Evolutionary conservation across 768 basidiomycete genomes (phyloP).

Genomic region (Agaricus subrufescens): DNA sequence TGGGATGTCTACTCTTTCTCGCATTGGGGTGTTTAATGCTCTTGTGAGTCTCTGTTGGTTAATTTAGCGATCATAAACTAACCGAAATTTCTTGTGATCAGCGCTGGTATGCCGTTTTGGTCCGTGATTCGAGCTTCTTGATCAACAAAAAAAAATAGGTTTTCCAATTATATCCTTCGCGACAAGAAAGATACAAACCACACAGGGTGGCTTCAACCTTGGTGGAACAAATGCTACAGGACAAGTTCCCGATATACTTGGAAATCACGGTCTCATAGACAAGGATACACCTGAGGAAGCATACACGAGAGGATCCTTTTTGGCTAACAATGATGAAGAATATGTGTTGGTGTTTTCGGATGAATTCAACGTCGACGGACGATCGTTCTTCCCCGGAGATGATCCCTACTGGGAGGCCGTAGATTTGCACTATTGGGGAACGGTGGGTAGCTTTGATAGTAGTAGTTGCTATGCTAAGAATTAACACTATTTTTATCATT

Average conservation of each 20-base stretch:
- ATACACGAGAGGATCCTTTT: constrained; percentile 48
- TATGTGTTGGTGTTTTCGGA: constrained; percentile 70
- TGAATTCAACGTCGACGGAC: constrained; percentile 68
- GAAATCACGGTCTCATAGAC: constrained; percentile 70
- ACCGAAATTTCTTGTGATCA: constrained; percentile 11
- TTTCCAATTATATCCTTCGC: constrained; percentile 51
- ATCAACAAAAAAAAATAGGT: constrained; percentile 23
- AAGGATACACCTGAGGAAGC: constrained; percentile 63
- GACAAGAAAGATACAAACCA: constrained; percentile 32
- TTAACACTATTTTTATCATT: constrained; percentile 30
- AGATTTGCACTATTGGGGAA: constrained; percentile 77
- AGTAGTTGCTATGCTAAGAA: not conserved
- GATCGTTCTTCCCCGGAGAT: constrained; percentile 75
- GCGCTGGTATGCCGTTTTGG: constrained; percentile 28
- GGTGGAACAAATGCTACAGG: constrained; percentile 75
- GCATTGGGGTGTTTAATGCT: constrained; percentile 34
- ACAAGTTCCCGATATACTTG: constrained; percentile 56
- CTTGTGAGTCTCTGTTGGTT: constrained; percentile 37
- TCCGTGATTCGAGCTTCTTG: not conserved
- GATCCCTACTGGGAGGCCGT: constrained; percentile 87
- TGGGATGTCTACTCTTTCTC: constrained; percentile 55
- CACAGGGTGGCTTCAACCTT: constrained; percentile 61
- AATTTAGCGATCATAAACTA: not conserved
- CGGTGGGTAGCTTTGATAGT: constrained; percentile 23
- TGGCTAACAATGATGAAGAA: constrained; percentile 36